Evolutionary conservation across 1,284 basidiomycete species (phyloP).

Genomic region (Caloboletus firmus): DNA sequence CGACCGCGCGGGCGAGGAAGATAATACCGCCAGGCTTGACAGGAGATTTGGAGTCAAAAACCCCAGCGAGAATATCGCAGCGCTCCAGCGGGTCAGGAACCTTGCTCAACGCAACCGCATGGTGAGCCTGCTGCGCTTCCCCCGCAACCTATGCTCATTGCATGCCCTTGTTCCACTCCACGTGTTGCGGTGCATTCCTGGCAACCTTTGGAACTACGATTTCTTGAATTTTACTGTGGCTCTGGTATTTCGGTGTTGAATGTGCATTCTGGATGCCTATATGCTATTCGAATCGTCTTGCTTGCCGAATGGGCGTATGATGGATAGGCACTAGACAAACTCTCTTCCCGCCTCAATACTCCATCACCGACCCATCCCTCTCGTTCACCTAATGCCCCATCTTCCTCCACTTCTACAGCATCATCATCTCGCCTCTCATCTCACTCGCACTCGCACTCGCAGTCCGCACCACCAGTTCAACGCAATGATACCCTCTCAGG

Average conservation of each 20-base stretch:
- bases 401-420: constrained; percentile 34
- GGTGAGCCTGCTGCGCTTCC: constrained; percentile 42
- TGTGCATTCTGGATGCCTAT: constrained; percentile 12
- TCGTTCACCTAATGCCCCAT: constrained; percentile 36
- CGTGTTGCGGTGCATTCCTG: constrained; percentile 25
- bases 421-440: constrained; percentile 35
- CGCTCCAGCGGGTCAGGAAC: constrained; percentile 65
- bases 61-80: constrained; percentile 53
- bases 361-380: constrained; percentile 41
- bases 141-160: constrained; percentile 12
- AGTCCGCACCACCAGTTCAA: constrained; percentile 23
- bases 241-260: constrained; percentile 4
- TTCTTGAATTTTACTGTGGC: constrained; percentile 1
- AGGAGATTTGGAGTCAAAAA: constrained; percentile 38
- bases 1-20: constrained; percentile 60
- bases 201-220: constrained; percentile 11
- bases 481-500: constrained; percentile 53
- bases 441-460: constrained; percentile 25
- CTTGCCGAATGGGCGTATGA: constrained; percentile 8
- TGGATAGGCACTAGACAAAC: constrained; percentile 64
- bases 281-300: constrained; percentile 24
- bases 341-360: constrained; percentile 52
- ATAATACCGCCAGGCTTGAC: constrained; percentile 64
- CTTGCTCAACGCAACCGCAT: constrained; percentile 69
- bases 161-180: constrained; percentile 23